phyloP scores from a whole-genome alignment of 805 yeast species.

The Torulaspora gathmanii region DNA sequence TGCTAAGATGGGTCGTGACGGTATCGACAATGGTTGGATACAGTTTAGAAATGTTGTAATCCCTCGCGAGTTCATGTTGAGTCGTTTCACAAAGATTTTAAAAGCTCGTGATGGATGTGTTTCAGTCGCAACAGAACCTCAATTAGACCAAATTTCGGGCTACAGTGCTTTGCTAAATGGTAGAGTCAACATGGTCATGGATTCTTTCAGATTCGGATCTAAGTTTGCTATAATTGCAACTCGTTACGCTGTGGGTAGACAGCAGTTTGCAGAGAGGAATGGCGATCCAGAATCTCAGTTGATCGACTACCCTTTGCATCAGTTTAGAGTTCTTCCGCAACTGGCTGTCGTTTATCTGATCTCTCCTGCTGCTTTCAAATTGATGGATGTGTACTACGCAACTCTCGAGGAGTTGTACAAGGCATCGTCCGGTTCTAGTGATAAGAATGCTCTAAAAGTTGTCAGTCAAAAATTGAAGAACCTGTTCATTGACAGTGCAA shows the following conservation, averaged over 20 bases:
- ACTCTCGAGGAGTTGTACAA: slow-evolving; percentile 52
- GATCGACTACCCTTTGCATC: slow-evolving; percentile 84
- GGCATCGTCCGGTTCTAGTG: slow-evolving; percentile 44
- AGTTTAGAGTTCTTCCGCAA: slow-evolving; percentile 79
- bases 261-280: slow-evolving; percentile 56
- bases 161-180: slow-evolving; percentile 86
- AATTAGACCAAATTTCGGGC: slow-evolving; percentile 75
- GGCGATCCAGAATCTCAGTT: slow-evolving; percentile 54
- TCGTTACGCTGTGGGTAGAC: slow-evolving; percentile 83
- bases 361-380: slow-evolving; percentile 63
- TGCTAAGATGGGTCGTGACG: slow-evolving; percentile 92
- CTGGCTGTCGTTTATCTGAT: slow-evolving; percentile 74
- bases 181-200: slow-evolving; percentile 84
- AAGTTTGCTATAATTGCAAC: slow-evolving; percentile 79
- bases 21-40: slow-evolving; percentile 96
- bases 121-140: slow-evolving; percentile 45
- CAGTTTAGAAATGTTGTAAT: slow-evolving; percentile 80
- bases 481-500: slow-evolving; percentile 78
- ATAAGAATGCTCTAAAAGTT: slow-evolving; percentile 46
- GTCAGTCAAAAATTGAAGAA: slow-evolving; percentile 54
- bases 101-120: slow-evolving; percentile 56
- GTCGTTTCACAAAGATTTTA: slow-evolving; percentile 69
- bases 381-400: slow-evolving; percentile 47
- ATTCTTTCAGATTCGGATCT: slow-evolving; percentile 75
- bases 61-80: slow-evolving; percentile 79